Conservation (phyloP, 2,329 filamentous ascomycete genomes). For the Plenodomus biglobosus region DNA sequence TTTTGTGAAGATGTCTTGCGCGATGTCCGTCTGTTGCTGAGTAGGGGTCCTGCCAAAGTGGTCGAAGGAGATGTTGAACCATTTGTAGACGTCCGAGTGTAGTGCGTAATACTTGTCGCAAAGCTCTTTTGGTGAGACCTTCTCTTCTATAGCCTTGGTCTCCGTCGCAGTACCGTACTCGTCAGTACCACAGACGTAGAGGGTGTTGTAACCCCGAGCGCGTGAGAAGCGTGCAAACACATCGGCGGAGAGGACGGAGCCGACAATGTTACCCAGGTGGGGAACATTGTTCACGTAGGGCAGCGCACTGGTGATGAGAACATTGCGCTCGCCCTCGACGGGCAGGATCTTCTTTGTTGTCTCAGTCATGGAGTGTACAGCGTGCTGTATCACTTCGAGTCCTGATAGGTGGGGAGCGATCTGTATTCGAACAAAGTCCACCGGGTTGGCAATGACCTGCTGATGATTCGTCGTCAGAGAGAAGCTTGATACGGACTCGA, state of each 20-base stretch:
- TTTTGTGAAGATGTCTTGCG: slow-evolving; percentile 85
- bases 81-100: slow-evolving; percentile 89
- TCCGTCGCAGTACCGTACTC: slow-evolving; percentile 97
- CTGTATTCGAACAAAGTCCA: neutral
- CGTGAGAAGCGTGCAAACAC: slow-evolving; percentile 76
- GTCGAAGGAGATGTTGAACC: slow-evolving; percentile 95
- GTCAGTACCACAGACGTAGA: slow-evolving; percentile 87
- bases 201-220: slow-evolving; percentile 73
- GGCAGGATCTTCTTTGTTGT: slow-evolving; percentile 51
- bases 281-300: slow-evolving; percentile 78
- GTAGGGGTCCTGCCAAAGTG: slow-evolving; percentile 94
- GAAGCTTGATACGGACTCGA: neutral
- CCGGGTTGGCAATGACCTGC: neutral
- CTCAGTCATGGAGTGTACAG: slow-evolving; percentile 25
- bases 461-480: neutral
- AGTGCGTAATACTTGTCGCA: slow-evolving; percentile 92
- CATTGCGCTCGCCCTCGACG: slow-evolving; percentile 69
- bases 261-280: slow-evolving; percentile 63
- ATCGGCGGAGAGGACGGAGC: slow-evolving; percentile 76
- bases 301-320: slow-evolving; percentile 87
- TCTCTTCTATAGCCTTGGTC: slow-evolving; percentile 90
- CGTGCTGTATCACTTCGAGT: neutral
- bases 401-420: neutral
- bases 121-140: slow-evolving; percentile 76
- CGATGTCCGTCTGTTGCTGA: slow-evolving; percentile 83